A percentile compares a stretch with the other conserved stretches of the same genome.
phyloP scores from a whole-genome alignment of 1,284 basidiomycete species.

The Gymnopus androsaceus region DNA sequence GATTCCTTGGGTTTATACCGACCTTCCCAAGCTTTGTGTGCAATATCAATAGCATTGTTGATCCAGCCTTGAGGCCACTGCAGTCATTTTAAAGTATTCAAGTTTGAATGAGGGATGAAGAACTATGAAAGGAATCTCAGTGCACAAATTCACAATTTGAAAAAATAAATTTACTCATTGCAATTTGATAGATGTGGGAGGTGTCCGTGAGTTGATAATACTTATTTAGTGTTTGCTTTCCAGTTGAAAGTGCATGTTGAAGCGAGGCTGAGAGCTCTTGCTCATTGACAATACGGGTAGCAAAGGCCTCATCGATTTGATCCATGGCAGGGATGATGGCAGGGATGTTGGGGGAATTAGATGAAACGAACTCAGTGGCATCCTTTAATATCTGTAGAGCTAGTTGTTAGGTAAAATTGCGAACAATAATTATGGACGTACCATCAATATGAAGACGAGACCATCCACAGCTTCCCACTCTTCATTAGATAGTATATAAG shows the following conservation, averaged over 20 bases:
- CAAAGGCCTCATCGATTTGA: slow-evolving; percentile 19
- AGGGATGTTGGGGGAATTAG: slow-evolving; percentile 20
- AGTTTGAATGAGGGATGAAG: slow-evolving; percentile 18
- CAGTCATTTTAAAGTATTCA: slow-evolving; percentile 11
- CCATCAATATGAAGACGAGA: slow-evolving; percentile 16
- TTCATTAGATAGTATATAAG: slow-evolving; percentile 17
- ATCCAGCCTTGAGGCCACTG: no score
- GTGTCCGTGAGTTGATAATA: slow-evolving; percentile 31
- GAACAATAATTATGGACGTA: slow-evolving; percentile 2
- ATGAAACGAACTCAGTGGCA: slow-evolving; percentile 27
- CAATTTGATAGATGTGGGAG: slow-evolving; percentile 23
- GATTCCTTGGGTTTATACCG: no score
- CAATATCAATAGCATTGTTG: no score
- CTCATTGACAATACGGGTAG: not conserved
- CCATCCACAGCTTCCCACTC: slow-evolving; percentile 22
- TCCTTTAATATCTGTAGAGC: slow-evolving; percentile 21
- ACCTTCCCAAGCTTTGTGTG: no score
- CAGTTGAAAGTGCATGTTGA: slow-evolving; percentile 22
- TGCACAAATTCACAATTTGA: slow-evolving; percentile 11
- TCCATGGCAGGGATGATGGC: slow-evolving; percentile 34
- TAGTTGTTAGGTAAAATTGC: not conserved
- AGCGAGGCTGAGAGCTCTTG: slow-evolving; percentile 15
- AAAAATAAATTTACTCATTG: slow-evolving; percentile 23
- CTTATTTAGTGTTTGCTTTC: slow-evolving; percentile 27
- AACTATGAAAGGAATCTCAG: slow-evolving; percentile 16